These are phyloP conservation scores for Tolypocladium sp. DNA, from an alignment of 2,329 filamentous ascomycete genomes.

Conservation along the genomic window DNA sequence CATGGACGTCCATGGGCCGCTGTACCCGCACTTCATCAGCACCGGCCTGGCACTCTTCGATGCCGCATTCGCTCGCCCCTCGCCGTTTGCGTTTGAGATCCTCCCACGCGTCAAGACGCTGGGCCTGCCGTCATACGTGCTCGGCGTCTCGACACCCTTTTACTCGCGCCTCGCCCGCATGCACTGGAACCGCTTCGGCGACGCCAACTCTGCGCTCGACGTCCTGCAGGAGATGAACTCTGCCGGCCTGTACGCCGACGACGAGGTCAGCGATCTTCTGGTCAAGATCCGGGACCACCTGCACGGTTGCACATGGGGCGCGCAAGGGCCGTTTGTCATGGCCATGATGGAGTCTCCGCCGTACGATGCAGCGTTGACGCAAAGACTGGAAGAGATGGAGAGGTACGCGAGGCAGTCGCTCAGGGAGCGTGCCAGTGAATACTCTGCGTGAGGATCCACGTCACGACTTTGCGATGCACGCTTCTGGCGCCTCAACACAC, in stretches of 20 bases:
- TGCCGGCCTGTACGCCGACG: conserved; percentile 49
- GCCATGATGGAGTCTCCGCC: conserved; percentile 26
- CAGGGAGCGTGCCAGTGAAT: background rate
- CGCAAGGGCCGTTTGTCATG: conserved; percentile 27
- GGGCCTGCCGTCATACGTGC: conserved; percentile 60
- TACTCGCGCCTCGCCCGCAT: conserved; percentile 59
- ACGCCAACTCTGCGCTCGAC: conserved; percentile 43
- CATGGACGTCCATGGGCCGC: conserved; percentile 51
- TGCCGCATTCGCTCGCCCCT: conserved; percentile 45
- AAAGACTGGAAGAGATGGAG: conserved; percentile 17
- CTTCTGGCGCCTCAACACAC: background rate
- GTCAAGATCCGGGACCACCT: conserved; percentile 20
- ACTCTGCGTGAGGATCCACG: background rate
- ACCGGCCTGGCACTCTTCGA: conserved; percentile 48
- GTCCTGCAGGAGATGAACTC: conserved; percentile 58
- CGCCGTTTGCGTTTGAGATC: conserved; percentile 49
- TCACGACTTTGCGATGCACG: no score
- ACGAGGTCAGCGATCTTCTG: conserved; percentile 17
- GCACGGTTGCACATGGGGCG: conserved; percentile 24
- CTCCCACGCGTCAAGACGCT: conserved; percentile 59
- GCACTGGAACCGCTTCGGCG: conserved; percentile 51
- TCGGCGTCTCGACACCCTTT: conserved; percentile 60
- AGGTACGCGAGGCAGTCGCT: conserved; percentile 5
- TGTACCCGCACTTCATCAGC: conserved; percentile 55
- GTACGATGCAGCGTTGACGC: conserved; percentile 18